A percentile compares a stretch with the other conserved stretches of the same genome.
phyloP scores from a whole-genome alignment of 1,284 basidiomycete genomes.

The Malassezia brasiliensis region DNA sequence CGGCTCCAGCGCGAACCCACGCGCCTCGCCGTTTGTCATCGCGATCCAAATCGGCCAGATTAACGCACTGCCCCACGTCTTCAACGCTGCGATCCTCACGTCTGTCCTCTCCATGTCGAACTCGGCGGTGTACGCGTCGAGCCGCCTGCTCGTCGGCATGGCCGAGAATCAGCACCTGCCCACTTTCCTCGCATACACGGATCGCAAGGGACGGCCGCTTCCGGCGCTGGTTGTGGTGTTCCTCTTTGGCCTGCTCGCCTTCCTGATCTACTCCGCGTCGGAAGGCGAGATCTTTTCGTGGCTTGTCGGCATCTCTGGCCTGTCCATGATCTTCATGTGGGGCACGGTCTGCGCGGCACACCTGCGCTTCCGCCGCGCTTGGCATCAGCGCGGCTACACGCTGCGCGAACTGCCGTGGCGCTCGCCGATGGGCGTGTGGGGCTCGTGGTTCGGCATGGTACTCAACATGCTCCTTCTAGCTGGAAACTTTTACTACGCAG shows the following conservation, averaged over 20 bases:
- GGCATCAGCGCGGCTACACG: slow-evolving; percentile 51
- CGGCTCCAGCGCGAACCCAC: slow-evolving; percentile 48
- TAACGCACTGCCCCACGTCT: slow-evolving; percentile 50
- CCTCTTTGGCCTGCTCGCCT: slow-evolving; percentile 39
- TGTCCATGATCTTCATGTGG: slow-evolving; percentile 53
- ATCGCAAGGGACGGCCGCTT: slow-evolving; percentile 52
- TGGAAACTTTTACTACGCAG: slow-evolving; percentile 26
- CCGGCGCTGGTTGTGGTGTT: slow-evolving; percentile 47
- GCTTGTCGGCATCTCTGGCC: slow-evolving; percentile 53
- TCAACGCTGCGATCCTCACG: slow-evolving; percentile 52
- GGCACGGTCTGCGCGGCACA: slow-evolving; percentile 32
- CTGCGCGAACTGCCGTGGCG: slow-evolving; percentile 52
- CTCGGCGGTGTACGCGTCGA: slow-evolving; percentile 49
- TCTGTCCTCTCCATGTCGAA: slow-evolving; percentile 50
- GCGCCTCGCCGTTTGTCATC: slow-evolving; percentile 53
- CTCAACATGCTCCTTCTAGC: slow-evolving; percentile 33
- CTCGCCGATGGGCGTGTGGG: slow-evolving; percentile 51
- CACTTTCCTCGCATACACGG: slow-evolving; percentile 49
- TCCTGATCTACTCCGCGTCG: slow-evolving; percentile 36
- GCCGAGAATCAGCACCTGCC: slow-evolving; percentile 50
- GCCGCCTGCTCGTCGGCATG: slow-evolving; percentile 47
- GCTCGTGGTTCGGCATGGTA: slow-evolving; percentile 50
- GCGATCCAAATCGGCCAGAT: slow-evolving; percentile 50
- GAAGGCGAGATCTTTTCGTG: slow-evolving; percentile 49
- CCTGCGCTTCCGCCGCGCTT: slow-evolving; percentile 50